Base-by-base conservation (phyloP, 495 filamentous ascomycete species). In the Aspergillus funiculosus region DNA sequence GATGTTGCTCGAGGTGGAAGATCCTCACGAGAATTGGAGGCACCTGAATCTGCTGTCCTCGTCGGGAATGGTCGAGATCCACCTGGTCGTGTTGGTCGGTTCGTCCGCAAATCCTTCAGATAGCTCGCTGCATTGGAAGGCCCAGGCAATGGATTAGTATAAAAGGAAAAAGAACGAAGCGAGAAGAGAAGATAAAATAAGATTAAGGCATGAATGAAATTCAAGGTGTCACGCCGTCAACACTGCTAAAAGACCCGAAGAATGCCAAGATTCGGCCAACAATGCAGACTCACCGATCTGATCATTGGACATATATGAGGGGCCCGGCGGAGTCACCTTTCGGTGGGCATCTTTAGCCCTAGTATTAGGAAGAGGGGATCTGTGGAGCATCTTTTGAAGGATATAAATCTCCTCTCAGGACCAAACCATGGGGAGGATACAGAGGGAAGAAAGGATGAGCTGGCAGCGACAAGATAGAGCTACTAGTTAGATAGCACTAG, bases 231-330 rank as follows among this genome's bases (percentile, higher is more conserved):
- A 50, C 39, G 41, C 38, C 24, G 24, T 43, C 40, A 46, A 37
- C 39, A 44, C 14, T 21, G 30, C 40, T 21, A 43, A 40, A 37
- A 22, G 17, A 19, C 21, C 18, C 15, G 43, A 27, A 43, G 38
- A 53, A 51, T 53, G 39, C 35, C 38, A 43, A 61, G 59, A 54
- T 43, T 55, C 56, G 28, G 53, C 54, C 41, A 53, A 24, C 36
- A 46, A 54, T 44, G 59, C 50, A 48, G 48, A 61, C 79, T 73
- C 69, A 95, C 89, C 85, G 62, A 94, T 83, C 67, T 95, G 88
- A 34, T 90, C 81, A 60, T 80, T 80, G 26, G 81, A 80, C 89
- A 95, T 95, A 68, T 87, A 94, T 28, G 78, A 75, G 18, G 86
- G 83, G 27, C 81, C 81, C 17, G 86, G 82, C 50, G 83, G 82